Evolutionary conservation across 768 basidiomycete genomes (phyloP).

Genomic region (Rossbeevera mucosa): DNA sequence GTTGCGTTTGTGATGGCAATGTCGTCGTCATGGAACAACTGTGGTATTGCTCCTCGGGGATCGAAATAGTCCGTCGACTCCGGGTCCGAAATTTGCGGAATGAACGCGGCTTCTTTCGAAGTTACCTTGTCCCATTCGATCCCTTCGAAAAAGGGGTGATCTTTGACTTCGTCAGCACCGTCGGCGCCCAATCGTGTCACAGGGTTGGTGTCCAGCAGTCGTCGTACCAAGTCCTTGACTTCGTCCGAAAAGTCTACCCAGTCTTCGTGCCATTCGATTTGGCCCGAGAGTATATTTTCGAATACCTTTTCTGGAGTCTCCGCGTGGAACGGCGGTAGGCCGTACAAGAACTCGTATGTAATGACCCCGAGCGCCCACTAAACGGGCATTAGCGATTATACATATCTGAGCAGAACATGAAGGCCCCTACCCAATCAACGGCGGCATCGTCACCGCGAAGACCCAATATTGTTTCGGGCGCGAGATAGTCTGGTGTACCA

Average conservation of each 20-base stretch:
- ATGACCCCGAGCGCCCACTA: constrained; percentile 99
- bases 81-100: constrained; percentile 91
- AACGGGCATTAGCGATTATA: constrained; percentile 14
- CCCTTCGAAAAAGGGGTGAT: constrained; percentile 83
- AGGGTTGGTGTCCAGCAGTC: constrained; percentile 79
- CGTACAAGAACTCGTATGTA: constrained; percentile 96
- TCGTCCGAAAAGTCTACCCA: constrained; percentile 83
- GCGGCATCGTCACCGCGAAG: constrained; percentile 90
- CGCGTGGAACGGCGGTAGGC: constrained; percentile 96
- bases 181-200: constrained; percentile 73
- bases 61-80: constrained; percentile 99
- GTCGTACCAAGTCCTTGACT: constrained; percentile 85
- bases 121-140: constrained; percentile 95
- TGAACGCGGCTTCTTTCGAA: constrained; percentile 85
- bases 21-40: constrained; percentile 90
- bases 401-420: constrained; percentile 7
- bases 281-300: constrained; percentile 93
- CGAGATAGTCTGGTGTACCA: constrained; percentile 96
- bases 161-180: constrained; percentile 90
- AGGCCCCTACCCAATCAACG: constrained; percentile 86
- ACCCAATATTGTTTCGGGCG: constrained; percentile 93
- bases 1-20: constrained; percentile 44
- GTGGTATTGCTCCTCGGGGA: constrained; percentile 85
- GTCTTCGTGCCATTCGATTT: constrained; percentile 95
- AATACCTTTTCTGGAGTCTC: constrained; percentile 97